Evolutionary conservation across 2,329 filamentous ascomycete genomes (phyloP).

Genomic region (Phialophora chinensis): DNA sequence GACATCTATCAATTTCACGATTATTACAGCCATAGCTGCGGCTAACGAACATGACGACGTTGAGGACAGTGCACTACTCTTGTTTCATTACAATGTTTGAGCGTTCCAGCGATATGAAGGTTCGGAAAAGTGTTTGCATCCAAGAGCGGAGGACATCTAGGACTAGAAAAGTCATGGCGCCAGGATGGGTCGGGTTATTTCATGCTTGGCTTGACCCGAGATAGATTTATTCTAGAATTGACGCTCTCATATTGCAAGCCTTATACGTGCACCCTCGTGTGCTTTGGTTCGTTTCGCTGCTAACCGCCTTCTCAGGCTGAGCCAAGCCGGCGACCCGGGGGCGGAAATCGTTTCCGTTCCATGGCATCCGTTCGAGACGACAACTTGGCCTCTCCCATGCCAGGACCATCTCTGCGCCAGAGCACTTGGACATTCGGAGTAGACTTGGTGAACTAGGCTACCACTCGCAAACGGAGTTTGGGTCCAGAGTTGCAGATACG

Average conservation of each 20-base stretch:
- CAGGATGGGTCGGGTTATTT: not conserved
- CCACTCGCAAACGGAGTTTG: not conserved
- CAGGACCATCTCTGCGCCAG: not conserved
- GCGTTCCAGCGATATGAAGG: conserved; percentile 27
- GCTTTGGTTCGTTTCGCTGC: not conserved
- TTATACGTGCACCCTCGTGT: not conserved
- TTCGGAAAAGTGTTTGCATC: conserved; percentile 23
- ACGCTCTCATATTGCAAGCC: conserved; percentile 10
- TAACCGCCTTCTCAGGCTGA: not conserved
- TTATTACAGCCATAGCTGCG: not conserved
- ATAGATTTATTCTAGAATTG: conserved; percentile 25
- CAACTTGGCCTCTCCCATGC: not conserved
- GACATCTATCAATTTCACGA: not conserved
- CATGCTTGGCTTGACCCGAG: not conserved
- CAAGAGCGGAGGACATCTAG: conserved; percentile 29
- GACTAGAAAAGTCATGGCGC: conserved; percentile 8
- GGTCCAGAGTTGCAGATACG: not conserved
- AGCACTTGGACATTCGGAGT: not conserved
- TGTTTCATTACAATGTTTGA: conserved; percentile 9
- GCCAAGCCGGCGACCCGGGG: not conserved
- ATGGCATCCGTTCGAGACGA: not conserved
- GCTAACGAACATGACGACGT: not conserved
- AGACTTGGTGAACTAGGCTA: not conserved
- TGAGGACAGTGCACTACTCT: not conserved
- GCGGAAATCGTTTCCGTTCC: conserved; percentile 1